Percentiles rank a stretch among this genome's conserved stretches.
phyloP scores from a whole-genome alignment of 2,329 filamentous ascomycete species.

The Corinectria fuckeliana region DNA sequence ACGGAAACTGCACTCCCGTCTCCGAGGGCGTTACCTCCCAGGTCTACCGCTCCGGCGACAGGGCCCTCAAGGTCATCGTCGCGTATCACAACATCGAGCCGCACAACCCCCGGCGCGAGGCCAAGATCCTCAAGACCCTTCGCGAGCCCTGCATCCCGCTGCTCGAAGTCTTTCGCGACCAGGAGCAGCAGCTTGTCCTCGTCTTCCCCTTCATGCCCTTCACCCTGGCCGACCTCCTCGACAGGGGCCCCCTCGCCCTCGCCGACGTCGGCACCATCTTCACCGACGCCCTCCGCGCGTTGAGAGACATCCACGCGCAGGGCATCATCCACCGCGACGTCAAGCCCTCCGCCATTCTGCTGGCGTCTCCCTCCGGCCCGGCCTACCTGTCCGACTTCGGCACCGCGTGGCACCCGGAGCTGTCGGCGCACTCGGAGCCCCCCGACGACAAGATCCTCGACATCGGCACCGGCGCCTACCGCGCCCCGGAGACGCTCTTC shows the following conservation, averaged over 20 bases:
- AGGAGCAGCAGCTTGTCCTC: constrained; percentile 74
- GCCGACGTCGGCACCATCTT: constrained; percentile 55
- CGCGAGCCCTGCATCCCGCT: constrained; percentile 68
- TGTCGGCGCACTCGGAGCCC: constrained; percentile 68
- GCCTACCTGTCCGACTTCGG: constrained; percentile 91
- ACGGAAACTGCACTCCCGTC: constrained; percentile 60
- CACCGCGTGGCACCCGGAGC: constrained; percentile 78
- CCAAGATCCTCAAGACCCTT: constrained; percentile 70
- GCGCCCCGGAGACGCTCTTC: constrained; percentile 89
- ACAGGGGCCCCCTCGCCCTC: constrained; percentile 46
- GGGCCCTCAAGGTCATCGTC: constrained; percentile 85
- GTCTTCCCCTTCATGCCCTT: constrained; percentile 84
- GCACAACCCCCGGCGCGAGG: constrained; percentile 83
- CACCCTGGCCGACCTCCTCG: constrained; percentile 74
- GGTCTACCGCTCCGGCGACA: constrained; percentile 72
- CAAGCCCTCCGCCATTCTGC: constrained; percentile 88
- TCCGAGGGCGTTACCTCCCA: constrained; percentile 78
- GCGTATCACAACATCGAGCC: constrained; percentile 76
- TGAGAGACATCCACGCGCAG: constrained; percentile 73
- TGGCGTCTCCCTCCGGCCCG: constrained; percentile 70
- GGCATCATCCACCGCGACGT: constrained; percentile 92
- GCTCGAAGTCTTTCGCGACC: constrained; percentile 75
- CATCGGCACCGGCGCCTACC: constrained; percentile 90
- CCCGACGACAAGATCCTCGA: constrained; percentile 81
- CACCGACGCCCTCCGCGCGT: constrained; percentile 71